These are phyloP conservation scores for Moricandia moricandioides DNA, from an alignment of 345 rosid species.

Conservation along the genomic window DNA sequence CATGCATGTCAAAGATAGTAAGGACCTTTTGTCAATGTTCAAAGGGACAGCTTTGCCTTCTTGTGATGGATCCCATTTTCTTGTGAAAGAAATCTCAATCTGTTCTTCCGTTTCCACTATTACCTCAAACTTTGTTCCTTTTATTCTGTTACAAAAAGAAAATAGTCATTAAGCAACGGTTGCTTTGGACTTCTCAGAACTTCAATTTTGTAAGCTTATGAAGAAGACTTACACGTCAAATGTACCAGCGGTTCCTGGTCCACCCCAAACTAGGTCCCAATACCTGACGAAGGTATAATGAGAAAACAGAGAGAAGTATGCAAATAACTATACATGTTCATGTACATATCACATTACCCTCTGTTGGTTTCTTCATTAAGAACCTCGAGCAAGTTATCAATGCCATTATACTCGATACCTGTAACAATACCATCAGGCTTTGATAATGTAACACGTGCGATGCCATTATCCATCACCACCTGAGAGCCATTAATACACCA, in stretches of 20 bases:
- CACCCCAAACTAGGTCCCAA: constrained; percentile 62
- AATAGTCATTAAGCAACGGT: background rate
- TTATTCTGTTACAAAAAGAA: constrained; percentile 22
- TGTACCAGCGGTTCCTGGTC: constrained; percentile 37
- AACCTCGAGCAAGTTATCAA: constrained; percentile 87
- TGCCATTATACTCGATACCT: constrained; percentile 57
- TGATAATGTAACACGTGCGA: constrained; percentile 63
- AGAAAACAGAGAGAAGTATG: constrained; percentile 8
- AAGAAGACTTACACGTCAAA: constrained; percentile 65
- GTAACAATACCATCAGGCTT: constrained; percentile 81
- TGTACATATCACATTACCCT: constrained; percentile 51
- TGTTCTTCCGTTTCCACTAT: constrained; percentile 34
- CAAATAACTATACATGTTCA: background rate
- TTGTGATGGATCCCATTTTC: constrained; percentile 41
- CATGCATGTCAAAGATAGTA: background rate
- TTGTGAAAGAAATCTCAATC: constrained; percentile 40
- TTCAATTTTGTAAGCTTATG: background rate
- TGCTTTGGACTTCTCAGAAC: background rate
- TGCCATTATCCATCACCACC: constrained; percentile 86
- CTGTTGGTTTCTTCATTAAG: constrained; percentile 70
- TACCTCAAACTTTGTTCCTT: constrained; percentile 34
- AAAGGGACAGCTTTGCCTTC: constrained; percentile 50
- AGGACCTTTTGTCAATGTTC: constrained; percentile 66
- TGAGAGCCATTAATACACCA: constrained; percentile 34
- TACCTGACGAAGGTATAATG: constrained; percentile 45